A percentile compares a stretch with the other conserved stretches of the same genome.
phyloP scores from a whole-genome alignment of 441 rosid genomes.

The Brassica hybrid region DNA sequence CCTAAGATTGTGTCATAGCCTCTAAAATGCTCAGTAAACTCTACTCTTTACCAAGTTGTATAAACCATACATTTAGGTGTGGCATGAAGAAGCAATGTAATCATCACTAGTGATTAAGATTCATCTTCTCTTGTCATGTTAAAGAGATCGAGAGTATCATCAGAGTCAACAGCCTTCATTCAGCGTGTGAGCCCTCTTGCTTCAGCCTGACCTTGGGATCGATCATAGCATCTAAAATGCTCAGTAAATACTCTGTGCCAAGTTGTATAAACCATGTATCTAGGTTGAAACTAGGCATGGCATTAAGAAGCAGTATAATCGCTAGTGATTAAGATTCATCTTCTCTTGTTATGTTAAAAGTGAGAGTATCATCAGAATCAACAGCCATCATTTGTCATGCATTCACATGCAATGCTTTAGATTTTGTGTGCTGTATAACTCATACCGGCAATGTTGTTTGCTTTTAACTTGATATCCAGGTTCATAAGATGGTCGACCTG shows the following conservation, averaged over 20 bases:
- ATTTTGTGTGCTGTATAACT: too few relatives aligned
- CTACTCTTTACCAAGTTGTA: too few relatives aligned
- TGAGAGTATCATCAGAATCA: not conserved
- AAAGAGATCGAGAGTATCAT: not conserved
- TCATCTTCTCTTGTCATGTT: too few relatives aligned
- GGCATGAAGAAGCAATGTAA: not conserved
- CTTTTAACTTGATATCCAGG: too few relatives aligned
- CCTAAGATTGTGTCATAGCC: not conserved
- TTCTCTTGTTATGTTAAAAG: constrained; percentile 20
- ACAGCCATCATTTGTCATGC: not conserved
- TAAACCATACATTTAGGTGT: too few relatives aligned
- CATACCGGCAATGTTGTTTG: too few relatives aligned
- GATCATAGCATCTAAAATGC: constrained; percentile 2
- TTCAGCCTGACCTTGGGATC: not conserved
- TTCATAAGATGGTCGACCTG: constrained; percentile 91
- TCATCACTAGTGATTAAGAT: too few relatives aligned
- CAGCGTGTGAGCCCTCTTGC: not conserved
- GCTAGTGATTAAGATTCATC: constrained; percentile 9
- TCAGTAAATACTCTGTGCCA: not conserved
- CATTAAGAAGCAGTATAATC: constrained; percentile 8
- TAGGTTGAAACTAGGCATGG: constrained; percentile 8
- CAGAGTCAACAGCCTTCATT: too few relatives aligned
- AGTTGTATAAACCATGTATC: not conserved
- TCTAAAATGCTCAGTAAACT: too few relatives aligned
- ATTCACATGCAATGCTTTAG: constrained; percentile 2